Conservation (phyloP, 1,139 yeast species). For the Suzukiozyma palmioleophila region DNA sequence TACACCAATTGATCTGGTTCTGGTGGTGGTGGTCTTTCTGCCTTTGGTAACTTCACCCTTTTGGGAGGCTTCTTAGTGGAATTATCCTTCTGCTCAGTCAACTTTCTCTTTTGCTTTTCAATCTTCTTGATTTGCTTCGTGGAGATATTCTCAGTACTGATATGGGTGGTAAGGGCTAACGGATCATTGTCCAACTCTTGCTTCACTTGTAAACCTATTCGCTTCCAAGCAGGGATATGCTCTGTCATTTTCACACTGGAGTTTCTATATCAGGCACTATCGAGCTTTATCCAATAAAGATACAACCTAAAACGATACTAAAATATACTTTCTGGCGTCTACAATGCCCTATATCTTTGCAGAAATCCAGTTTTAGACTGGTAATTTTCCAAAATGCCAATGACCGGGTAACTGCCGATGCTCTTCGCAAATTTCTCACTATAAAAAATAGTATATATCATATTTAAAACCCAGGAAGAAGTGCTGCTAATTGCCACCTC, state of each 20-base stretch:
- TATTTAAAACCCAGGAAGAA: no score
- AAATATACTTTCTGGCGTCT: no score
- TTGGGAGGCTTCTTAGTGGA: constrained; percentile 59
- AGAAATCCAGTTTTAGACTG: no score
- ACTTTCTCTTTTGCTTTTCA: constrained; percentile 27
- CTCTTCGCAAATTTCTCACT: constrained; percentile 1
- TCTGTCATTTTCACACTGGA: constrained; percentile 2
- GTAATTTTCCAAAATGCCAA: no score
- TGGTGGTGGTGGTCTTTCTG: constrained; percentile 70
- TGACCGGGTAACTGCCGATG: constrained; percentile 1
- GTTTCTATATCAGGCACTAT: no score
- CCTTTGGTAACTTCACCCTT: constrained; percentile 69
- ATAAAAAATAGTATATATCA: no score
- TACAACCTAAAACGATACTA: no score
- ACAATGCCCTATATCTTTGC: no score
- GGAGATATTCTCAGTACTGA: constrained; percentile 45
- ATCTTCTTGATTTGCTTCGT: constrained; percentile 44
- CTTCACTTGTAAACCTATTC: constrained; percentile 66
- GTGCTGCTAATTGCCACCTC: no score
- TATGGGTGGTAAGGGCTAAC: constrained; percentile 33
- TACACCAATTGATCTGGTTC: constrained; percentile 80
- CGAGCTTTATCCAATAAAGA: no score
- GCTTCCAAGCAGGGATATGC: constrained; percentile 83
- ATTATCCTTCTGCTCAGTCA: constrained; percentile 16
- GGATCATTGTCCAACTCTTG: constrained; percentile 38